Evolutionary conservation across 768 basidiomycete genomes (phyloP).

Genomic region (Sarcodon aspratus): DNA sequence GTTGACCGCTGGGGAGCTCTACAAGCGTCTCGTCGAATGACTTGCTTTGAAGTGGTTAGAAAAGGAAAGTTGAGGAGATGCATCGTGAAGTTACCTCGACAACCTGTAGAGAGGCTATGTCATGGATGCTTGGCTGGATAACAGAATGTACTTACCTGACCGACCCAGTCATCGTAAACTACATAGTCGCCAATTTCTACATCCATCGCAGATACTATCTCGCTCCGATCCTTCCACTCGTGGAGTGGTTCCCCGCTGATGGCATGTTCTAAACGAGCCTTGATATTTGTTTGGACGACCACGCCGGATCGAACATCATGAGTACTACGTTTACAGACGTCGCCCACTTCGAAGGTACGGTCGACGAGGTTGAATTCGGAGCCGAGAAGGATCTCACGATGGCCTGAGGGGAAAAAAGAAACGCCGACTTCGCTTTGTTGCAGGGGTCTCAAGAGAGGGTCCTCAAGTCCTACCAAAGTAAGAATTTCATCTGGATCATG

Average conservation of each 20-base stretch:
- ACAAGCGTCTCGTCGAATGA: conserved; percentile 77
- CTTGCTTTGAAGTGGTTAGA: conserved; percentile 24
- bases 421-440: conserved; percentile 76
- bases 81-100: conserved; percentile 47
- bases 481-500: conserved; percentile 72
- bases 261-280: conserved; percentile 64
- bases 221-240: conserved; percentile 50
- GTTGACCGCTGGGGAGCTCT: conserved; percentile 47
- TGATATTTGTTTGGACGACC: conserved; percentile 43
- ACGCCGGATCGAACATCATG: conserved; percentile 71
- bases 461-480: conserved; percentile 29
- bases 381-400: conserved; percentile 63
- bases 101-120: conserved; percentile 29
- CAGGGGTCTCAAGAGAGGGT: conserved; percentile 70
- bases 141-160: conserved; percentile 46
- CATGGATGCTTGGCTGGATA: conserved; percentile 3
- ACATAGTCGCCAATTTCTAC: conserved; percentile 79
- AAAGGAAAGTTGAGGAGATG: neutral
- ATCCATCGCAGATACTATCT: conserved; percentile 44
- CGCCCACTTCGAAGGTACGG: conserved; percentile 67
- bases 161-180: conserved; percentile 77
- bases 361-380: conserved; percentile 60
- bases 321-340: conserved; percentile 70
- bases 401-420: conserved; percentile 44
- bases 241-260: conserved; percentile 49